These are phyloP conservation scores for Microcyclospora tardicrescens DNA, from an alignment of 2,329 filamentous ascomycete genomes.

Conservation along the genomic window DNA sequence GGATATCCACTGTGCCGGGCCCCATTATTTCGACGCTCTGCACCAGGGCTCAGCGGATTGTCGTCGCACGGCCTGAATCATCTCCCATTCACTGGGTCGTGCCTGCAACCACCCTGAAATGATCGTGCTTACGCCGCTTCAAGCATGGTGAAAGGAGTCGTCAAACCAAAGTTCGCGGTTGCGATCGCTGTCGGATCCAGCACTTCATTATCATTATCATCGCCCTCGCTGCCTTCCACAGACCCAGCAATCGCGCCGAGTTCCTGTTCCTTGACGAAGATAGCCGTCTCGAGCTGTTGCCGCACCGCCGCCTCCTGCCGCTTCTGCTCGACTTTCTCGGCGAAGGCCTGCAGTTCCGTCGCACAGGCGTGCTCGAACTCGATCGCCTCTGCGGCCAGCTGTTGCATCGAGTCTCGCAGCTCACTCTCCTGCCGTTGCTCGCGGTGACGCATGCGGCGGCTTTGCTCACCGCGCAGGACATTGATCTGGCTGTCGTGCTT, in stretches of 20 bases:
- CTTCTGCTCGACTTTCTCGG: conserved; percentile 20
- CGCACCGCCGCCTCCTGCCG: conserved; percentile 21
- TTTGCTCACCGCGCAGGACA: conserved; percentile 33
- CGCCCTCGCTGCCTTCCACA: too few species aligned
- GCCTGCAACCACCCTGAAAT: too few species aligned
- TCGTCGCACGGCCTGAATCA: too few species aligned
- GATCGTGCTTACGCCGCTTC: too few species aligned
- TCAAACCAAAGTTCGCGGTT: too few species aligned
- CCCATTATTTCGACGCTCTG: too few species aligned
- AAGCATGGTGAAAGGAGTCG: too few species aligned
- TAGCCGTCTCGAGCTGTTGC: conserved; percentile 29
- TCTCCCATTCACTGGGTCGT: too few species aligned
- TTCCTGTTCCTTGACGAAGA: conserved; percentile 19
- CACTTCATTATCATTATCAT: too few species aligned
- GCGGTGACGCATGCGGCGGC: conserved; percentile 24
- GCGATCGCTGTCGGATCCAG: too few species aligned
- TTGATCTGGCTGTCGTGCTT: conserved; percentile 35
- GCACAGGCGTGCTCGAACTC: conserved; percentile 21
- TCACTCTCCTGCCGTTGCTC: conserved; percentile 29
- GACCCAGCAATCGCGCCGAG: background rate
- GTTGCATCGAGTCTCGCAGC: conserved; percentile 22
- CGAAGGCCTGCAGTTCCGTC: conserved; percentile 8
- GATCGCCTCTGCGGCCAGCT: conserved; percentile 23
- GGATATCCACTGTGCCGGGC: too few species aligned
- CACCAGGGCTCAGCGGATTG: too few species aligned